These are phyloP conservation scores for Alternaria atra DNA, from an alignment of 2,329 filamentous ascomycete genomes.

Conservation along the genomic window DNA sequence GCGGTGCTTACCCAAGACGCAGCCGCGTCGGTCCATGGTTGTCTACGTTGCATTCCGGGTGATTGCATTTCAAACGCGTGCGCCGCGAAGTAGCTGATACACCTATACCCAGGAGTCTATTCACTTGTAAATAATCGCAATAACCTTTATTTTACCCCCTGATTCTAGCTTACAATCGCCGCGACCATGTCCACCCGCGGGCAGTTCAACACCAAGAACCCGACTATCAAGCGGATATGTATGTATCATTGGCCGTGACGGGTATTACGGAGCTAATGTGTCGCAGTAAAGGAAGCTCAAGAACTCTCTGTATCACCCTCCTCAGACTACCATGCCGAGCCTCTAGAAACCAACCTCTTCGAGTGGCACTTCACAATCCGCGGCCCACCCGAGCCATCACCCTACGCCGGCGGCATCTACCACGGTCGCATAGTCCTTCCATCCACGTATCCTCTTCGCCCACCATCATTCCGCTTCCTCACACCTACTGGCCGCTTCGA, in stretches of 20 bases:
- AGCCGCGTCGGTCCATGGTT: slow-evolving; percentile 6
- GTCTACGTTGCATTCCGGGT: slow-evolving; percentile 17
- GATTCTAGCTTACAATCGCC: background rate
- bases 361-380: slow-evolving; percentile 99
- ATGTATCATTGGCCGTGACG: slow-evolving; percentile 43
- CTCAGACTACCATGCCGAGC: slow-evolving; percentile 83
- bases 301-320: slow-evolving; percentile 84
- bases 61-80: slow-evolving; percentile 4
- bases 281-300: slow-evolving; percentile 83
- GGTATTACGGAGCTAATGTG: slow-evolving; percentile 25
- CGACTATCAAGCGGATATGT: slow-evolving; percentile 86
- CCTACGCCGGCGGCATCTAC: slow-evolving; percentile 85
- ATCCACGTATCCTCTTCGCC: slow-evolving; percentile 86
- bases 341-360: slow-evolving; percentile 89
- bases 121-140: background rate
- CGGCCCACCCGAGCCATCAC: slow-evolving; percentile 80
- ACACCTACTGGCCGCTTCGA: slow-evolving; percentile 94
- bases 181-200: slow-evolving; percentile 52
- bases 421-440: slow-evolving; percentile 95
- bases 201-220: slow-evolving; percentile 76
- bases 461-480: slow-evolving; percentile 93
- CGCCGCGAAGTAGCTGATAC: background rate
- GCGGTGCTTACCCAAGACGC: slow-evolving; percentile 11
- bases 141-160: background rate
- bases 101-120: background rate